Percentiles rank a stretch among this genome's conserved stretches.
phyloP scores from a whole-genome alignment of 1,284 basidiomycete genomes.

The Naganishia sp. region DNA sequence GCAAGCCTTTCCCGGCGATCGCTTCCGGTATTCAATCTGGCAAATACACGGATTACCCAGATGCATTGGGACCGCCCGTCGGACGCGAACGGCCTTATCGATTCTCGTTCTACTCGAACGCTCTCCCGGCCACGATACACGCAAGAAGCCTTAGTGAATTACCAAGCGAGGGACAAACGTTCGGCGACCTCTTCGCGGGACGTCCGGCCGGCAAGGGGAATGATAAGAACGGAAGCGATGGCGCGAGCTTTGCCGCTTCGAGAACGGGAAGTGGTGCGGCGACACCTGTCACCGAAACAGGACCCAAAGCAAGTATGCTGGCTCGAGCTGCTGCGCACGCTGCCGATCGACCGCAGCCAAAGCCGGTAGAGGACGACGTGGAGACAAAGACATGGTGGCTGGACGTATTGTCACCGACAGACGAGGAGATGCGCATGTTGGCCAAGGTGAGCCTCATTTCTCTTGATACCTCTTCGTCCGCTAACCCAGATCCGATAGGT shows the following conservation, averaged over 20 bases:
- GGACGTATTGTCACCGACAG: slow-evolving; percentile 90
- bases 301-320: slow-evolving; percentile 42
- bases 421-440: slow-evolving; percentile 96
- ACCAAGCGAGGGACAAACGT: slow-evolving; percentile 88
- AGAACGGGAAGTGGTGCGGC: slow-evolving; percentile 34
- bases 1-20: slow-evolving; percentile 23
- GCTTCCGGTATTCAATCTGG: slow-evolving; percentile 22
- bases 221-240: slow-evolving; percentile 13
- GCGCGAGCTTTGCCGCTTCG: slow-evolving; percentile 21
- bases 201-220: slow-evolving; percentile 29
- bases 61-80: slow-evolving; percentile 35
- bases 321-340: slow-evolving; percentile 41
- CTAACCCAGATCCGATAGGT: slow-evolving; percentile 60
- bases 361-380: slow-evolving; percentile 52
- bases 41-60: slow-evolving; percentile 33
- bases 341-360: slow-evolving; percentile 28
- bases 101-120: slow-evolving; percentile 98
- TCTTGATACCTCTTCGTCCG: not conserved
- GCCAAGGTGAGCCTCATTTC: slow-evolving; percentile 66
- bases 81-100: slow-evolving; percentile 90
- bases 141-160: slow-evolving; percentile 89
- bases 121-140: slow-evolving; percentile 89
- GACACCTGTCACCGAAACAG: slow-evolving; percentile 36
- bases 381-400: slow-evolving; percentile 96
- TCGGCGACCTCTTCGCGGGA: slow-evolving; percentile 86